A percentile compares a stretch with the other conserved stretches of the same genome.
phyloP scores from a whole-genome alignment of 78 protist species.

The Chrysochromulina parva region DNA sequence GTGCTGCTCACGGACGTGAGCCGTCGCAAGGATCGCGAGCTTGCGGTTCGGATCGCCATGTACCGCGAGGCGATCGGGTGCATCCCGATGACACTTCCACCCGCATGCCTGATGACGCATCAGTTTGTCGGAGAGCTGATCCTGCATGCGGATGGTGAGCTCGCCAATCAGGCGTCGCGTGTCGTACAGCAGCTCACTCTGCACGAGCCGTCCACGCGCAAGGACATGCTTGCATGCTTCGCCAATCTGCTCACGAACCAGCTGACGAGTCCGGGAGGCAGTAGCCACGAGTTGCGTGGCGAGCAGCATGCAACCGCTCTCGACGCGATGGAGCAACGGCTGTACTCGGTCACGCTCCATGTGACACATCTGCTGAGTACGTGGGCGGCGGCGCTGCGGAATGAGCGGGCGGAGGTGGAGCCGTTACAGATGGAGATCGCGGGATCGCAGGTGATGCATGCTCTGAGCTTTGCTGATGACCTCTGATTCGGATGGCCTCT shows the following conservation, averaged over 20 bases:
- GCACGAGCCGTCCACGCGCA: not conserved
- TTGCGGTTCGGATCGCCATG: not conserved
- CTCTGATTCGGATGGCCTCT: too few relatives aligned
- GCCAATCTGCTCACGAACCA: not conserved
- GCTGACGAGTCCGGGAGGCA: not conserved
- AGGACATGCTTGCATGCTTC: not conserved
- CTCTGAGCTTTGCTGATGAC: too few relatives aligned
- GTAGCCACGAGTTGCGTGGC: not conserved
- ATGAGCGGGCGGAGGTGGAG: not conserved
- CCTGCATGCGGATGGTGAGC: not conserved
- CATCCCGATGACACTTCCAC: not conserved
- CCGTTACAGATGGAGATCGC: not conserved
- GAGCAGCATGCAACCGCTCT: not conserved
- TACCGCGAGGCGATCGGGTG: slow-evolving; percentile 1
- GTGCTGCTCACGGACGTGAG: not conserved
- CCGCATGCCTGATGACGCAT: not conserved
- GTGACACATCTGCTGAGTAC: not conserved
- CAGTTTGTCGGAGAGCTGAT: not conserved
- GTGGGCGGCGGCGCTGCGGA: not conserved
- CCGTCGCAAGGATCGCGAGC: not conserved
- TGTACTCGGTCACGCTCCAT: not conserved
- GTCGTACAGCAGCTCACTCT: not conserved
- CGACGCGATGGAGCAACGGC: not conserved
- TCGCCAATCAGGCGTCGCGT: not conserved
- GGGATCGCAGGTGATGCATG: not conserved